Conservation (phyloP, 2,329 filamentous ascomycete species). For the Massarina eburnea region DNA sequence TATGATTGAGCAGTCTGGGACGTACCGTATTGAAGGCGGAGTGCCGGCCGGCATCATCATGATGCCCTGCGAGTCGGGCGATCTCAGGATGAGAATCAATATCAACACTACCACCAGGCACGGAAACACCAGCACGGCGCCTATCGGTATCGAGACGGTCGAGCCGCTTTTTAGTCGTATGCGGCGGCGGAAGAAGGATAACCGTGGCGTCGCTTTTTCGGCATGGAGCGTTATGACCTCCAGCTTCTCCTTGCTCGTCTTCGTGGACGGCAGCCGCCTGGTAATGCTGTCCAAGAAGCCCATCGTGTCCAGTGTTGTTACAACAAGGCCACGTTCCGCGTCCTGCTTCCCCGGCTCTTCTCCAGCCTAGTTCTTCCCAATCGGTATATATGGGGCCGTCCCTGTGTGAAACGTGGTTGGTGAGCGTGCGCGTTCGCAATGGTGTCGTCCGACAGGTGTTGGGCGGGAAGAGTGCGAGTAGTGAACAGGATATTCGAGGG, state of each 20-base stretch:
- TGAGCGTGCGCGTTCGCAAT: too few relatives aligned
- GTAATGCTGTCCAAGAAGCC: slow-evolving; percentile 47
- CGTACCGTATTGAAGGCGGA: slow-evolving; percentile 84
- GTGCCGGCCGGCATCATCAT: slow-evolving; percentile 86
- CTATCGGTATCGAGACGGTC: slow-evolving; percentile 86
- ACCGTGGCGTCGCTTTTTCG: slow-evolving; percentile 51
- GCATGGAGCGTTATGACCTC: slow-evolving; percentile 47
- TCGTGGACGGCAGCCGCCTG: slow-evolving; percentile 49
- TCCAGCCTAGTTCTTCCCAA: neutral
- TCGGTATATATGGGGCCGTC: neutral
- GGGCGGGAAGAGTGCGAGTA: neutral
- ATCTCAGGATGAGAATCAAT: slow-evolving; percentile 82
- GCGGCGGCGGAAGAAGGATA: slow-evolving; percentile 83
- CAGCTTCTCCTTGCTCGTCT: slow-evolving; percentile 45
- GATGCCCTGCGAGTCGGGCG: slow-evolving; percentile 78
- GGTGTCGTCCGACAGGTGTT: neutral
- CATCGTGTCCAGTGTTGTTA: slow-evolving; percentile 33
- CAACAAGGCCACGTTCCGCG: slow-evolving; percentile 1
- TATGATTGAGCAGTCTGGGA: neutral
- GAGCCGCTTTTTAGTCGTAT: slow-evolving; percentile 90
- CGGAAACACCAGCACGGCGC: slow-evolving; percentile 90
- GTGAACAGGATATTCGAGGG: neutral
- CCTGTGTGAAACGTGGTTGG: too few relatives aligned
- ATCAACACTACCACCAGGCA: slow-evolving; percentile 89
- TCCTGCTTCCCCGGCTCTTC: neutral